phyloP scores from a whole-genome alignment of 495 filamentous ascomycete genomes.

The Rhypophila decipiens region DNA sequence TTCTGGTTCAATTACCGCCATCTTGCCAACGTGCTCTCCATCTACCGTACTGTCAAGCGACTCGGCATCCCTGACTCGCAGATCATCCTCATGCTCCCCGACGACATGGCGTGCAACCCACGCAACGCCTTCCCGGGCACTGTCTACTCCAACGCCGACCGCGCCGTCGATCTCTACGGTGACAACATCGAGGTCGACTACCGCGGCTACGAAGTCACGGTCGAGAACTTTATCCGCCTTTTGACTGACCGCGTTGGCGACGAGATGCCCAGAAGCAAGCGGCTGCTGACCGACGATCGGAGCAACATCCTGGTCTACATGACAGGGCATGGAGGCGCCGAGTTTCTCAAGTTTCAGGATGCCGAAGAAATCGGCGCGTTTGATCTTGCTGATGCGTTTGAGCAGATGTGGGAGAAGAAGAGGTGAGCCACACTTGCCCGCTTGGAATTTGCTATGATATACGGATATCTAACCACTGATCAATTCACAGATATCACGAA shows the following conservation, averaged over 20 bases:
- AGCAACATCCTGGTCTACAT: slow-evolving; percentile 98
- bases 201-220: slow-evolving; percentile 94
- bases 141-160: slow-evolving; percentile 96
- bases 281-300: slow-evolving; percentile 83
- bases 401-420: slow-evolving; percentile 99
- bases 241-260: slow-evolving; percentile 88
- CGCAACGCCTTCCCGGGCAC: slow-evolving; percentile 96
- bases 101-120: slow-evolving; percentile 99
- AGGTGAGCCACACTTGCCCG: slow-evolving; percentile 41
- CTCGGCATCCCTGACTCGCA: slow-evolving; percentile 97
- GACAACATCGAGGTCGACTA: slow-evolving; percentile 99
- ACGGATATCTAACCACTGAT: slow-evolving; percentile 2
- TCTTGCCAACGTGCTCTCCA: slow-evolving; percentile 92
- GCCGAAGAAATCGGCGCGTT: slow-evolving; percentile 95
- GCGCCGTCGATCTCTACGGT: slow-evolving; percentile 91
- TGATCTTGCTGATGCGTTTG: slow-evolving; percentile 94
- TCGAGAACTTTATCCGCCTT: slow-evolving; percentile 96
- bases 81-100: slow-evolving; percentile 98
- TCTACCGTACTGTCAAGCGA: slow-evolving; percentile 97
- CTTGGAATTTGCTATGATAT: too few relatives aligned
- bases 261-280: slow-evolving; percentile 89
- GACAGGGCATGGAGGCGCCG: slow-evolving; percentile 98
- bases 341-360: slow-evolving; percentile 98
- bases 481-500: slow-evolving; percentile 70
- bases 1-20: slow-evolving; percentile 99